Conservation (phyloP, 1,284 basidiomycete genomes). For the Exobasidium rhododendri region DNA sequence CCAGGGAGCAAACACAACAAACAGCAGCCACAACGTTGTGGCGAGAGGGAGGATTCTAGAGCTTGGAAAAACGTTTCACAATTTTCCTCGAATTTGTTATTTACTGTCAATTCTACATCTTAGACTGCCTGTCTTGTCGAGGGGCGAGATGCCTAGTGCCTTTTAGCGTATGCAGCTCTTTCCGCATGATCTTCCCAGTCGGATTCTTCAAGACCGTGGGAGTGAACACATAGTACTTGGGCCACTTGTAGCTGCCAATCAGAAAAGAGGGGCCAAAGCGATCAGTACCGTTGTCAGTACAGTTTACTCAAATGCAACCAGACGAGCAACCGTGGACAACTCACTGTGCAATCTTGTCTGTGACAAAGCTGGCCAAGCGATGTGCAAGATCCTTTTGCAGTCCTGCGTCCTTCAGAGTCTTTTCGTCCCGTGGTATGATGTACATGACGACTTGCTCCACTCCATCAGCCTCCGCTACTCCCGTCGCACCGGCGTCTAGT, state of each 20-base stretch:
- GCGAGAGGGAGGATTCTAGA: no score
- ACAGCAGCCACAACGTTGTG: no score
- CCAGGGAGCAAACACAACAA: no score
- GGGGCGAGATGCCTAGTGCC: constrained; percentile 7
- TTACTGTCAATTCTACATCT: not conserved
- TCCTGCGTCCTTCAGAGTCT: constrained; percentile 23
- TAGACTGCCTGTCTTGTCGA: not conserved
- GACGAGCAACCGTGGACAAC: no score
- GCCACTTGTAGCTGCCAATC: constrained; percentile 13
- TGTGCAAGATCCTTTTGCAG: constrained; percentile 5
- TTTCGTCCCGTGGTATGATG: constrained; percentile 35
- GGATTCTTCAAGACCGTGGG: constrained; percentile 14
- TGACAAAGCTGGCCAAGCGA: constrained; percentile 10
- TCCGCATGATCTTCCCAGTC: constrained; percentile 12
- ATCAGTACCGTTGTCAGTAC: no score
- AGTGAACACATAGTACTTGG: constrained; percentile 11
- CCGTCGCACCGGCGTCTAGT: not conserved
- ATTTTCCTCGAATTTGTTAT: no score
- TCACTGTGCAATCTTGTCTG: not conserved
- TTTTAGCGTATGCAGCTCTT: not conserved
- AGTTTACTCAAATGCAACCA: no score
- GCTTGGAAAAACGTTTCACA: no score
- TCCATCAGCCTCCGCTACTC: not conserved
- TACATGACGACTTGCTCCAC: constrained; percentile 22
- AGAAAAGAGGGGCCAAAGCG: not conserved